Evolutionary conservation across 2,329 filamentous ascomycete genomes (phyloP), one percentile per base, ranked within the genome.

Genomic region (Penicillium crustosum): DNA sequence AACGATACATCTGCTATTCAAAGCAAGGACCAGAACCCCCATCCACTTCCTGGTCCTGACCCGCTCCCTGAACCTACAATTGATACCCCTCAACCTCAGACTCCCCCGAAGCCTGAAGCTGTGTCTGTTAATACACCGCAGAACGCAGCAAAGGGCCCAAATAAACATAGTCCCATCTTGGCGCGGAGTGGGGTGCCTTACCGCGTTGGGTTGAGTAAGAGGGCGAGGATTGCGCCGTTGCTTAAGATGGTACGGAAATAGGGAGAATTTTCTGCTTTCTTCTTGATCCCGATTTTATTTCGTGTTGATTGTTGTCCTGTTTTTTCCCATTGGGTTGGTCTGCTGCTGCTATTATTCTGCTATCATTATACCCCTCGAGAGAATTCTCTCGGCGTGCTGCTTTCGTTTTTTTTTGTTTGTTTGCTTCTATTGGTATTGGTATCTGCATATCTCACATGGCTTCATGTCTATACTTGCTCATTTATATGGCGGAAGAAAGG

Each of bases 201-300:
- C 49, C 74, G 81, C 0, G 79, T 83, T 6, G 81, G 81, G 2
- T 64, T 83, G 57, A 82, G 80, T 65, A 79, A 78, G 51, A 72
- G 70, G 55, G 78, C 78, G 23, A 70, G 77, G 27, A 82, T 82
- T 47, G 78, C 79, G 19, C 78, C 80, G 19, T 66, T 83, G 62
- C 66, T 82, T 55, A 78, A 77, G 59, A 67, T 79, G 43, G 72
- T 79, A 12, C 71, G 75, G 49, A 78, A 78, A 57, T 78, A 61
- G 41, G 39, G 6, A 7, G 15, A 43, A 21, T 15, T 43, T 50
- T 51, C 38, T 41, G 42, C 9, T 36, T 53, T 55, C 35, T 47
- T 51, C 31, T 52, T 44, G 35, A 27, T 43, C 6, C 2, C 2
- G 6, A 19, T 36, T 33, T 19, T 17, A 7, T 39, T 21, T 33